Evolutionary conservation across 495 filamentous ascomycete genomes (phyloP).

Genomic region (Penicillium crystallinum): DNA sequence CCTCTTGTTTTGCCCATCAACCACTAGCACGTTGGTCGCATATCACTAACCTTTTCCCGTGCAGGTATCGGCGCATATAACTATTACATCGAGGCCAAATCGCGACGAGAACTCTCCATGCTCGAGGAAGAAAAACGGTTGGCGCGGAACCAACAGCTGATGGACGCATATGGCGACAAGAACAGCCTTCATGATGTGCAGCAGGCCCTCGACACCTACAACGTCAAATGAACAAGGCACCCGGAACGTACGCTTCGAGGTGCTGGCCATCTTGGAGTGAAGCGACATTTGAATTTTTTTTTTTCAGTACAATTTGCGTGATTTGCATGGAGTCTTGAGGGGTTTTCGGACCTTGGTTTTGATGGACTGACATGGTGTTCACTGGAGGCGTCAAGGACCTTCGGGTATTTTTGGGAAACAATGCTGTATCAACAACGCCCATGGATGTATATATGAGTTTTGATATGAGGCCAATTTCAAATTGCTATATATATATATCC

Average conservation of each 20-base stretch:
- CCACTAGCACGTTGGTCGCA: too few relatives aligned
- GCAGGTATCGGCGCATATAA: slow-evolving; percentile 32
- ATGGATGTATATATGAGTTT: background rate
- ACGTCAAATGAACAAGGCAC: background rate
- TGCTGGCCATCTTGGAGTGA: slow-evolving; percentile 1
- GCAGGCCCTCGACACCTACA: slow-evolving; percentile 51
- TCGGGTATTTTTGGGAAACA: background rate
- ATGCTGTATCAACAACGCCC: background rate
- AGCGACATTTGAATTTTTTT: background rate
- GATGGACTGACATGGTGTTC: background rate
- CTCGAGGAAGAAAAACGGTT: slow-evolving; percentile 32
- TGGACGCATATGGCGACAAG: slow-evolving; percentile 58
- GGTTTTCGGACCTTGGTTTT: background rate
- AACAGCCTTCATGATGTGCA: slow-evolving; percentile 52
- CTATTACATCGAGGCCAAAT: slow-evolving; percentile 18
- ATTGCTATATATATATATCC: too few relatives aligned
- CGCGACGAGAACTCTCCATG: slow-evolving; percentile 9
- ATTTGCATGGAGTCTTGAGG: background rate
- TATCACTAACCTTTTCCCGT: background rate
- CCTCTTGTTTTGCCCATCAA: too few relatives aligned
- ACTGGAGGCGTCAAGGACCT: background rate
- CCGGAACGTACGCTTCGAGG: background rate
- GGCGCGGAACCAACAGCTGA: slow-evolving; percentile 30
- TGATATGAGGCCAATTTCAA: background rate
- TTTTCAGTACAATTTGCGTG: background rate